Evolutionary conservation across 495 filamentous ascomycete species (phyloP).

Genomic region (Neurospora sp.): DNA sequence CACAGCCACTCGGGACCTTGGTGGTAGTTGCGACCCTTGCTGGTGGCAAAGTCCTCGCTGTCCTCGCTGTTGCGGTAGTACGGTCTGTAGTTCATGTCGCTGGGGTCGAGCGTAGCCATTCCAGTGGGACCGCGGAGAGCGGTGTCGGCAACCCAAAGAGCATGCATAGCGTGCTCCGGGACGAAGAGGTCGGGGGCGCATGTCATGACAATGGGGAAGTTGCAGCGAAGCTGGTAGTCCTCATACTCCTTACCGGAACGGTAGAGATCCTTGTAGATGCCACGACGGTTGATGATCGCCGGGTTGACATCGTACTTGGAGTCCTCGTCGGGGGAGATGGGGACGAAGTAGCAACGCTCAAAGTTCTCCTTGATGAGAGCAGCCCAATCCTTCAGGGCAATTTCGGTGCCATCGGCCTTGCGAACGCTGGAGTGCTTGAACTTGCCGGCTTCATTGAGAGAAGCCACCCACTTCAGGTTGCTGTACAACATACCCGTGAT

Average conservation of each 20-base stretch:
- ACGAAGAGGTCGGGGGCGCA: conserved; percentile 85
- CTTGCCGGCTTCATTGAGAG: conserved; percentile 52
- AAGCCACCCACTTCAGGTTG: conserved; percentile 67
- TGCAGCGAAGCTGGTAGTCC: conserved; percentile 91
- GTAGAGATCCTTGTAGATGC: conserved; percentile 97
- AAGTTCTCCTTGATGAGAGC: conserved; percentile 73
- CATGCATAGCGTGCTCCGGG: conserved; percentile 60
- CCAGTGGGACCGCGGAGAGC: conserved; percentile 77
- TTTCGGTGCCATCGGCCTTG: conserved; percentile 43
- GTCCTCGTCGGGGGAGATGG: conserved; percentile 57
- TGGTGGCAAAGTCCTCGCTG: conserved; percentile 74
- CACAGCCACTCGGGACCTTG: conserved; percentile 99
- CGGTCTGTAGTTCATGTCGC: conserved; percentile 82
- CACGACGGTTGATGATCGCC: conserved; percentile 69
- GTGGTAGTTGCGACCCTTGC: conserved; percentile 94
- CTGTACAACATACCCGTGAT: conserved; percentile 91
- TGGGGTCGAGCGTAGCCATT: conserved; percentile 91
- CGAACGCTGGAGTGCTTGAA: conserved; percentile 67
- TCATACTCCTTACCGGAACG: conserved; percentile 87
- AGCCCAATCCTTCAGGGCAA: conserved; percentile 77
- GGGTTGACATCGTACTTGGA: conserved; percentile 68
- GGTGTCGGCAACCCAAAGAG: conserved; percentile 69
- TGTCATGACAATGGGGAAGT: conserved; percentile 93
- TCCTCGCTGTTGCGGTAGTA: conserved; percentile 95
- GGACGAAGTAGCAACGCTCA: conserved; percentile 83